phyloP scores from a whole-genome alignment of 805 yeast species.

The Lachancea quebecensis region DNA sequence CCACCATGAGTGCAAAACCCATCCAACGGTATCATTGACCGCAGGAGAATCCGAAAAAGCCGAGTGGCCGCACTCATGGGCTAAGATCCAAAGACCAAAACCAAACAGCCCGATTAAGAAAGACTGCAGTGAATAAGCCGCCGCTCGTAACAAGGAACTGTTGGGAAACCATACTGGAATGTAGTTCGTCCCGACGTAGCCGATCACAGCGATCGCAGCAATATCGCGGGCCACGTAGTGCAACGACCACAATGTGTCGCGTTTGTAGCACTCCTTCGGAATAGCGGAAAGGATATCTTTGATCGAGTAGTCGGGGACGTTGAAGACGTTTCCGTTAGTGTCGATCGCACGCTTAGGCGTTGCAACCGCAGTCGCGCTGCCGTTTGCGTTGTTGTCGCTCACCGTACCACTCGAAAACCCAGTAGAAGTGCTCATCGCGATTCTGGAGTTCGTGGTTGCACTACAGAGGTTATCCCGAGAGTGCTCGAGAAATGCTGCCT shows the following conservation, averaged over 20 bases:
- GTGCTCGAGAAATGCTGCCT: too few relatives aligned
- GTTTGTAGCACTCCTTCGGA: constrained; percentile 68
- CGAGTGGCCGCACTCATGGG: constrained; percentile 88
- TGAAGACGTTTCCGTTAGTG: constrained; percentile 59
- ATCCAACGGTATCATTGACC: constrained; percentile 74
- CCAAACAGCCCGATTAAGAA: constrained; percentile 56
- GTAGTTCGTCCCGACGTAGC: constrained; percentile 28
- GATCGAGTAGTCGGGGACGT: constrained; percentile 69
- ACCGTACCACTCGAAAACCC: not conserved
- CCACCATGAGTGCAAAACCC: constrained; percentile 72
- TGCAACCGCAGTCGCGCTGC: not conserved
- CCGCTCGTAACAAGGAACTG: constrained; percentile 36
- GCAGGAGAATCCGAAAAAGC: constrained; percentile 68
- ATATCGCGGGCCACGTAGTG: constrained; percentile 66
- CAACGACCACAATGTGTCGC: constrained; percentile 48
- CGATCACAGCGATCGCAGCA: constrained; percentile 41
- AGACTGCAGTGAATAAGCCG: constrained; percentile 53
- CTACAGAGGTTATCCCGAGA: too few relatives aligned
- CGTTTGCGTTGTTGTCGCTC: not conserved
- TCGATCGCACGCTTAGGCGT: constrained; percentile 38
- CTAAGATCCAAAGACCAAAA: constrained; percentile 78
- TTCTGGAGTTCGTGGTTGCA: too few relatives aligned
- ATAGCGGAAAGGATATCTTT: constrained; percentile 67
- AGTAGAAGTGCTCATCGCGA: not conserved
- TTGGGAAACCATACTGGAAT: constrained; percentile 9